Base-by-base conservation (phyloP, 2,329 filamentous ascomycete species). In the Exophiala dermatitidis region DNA sequence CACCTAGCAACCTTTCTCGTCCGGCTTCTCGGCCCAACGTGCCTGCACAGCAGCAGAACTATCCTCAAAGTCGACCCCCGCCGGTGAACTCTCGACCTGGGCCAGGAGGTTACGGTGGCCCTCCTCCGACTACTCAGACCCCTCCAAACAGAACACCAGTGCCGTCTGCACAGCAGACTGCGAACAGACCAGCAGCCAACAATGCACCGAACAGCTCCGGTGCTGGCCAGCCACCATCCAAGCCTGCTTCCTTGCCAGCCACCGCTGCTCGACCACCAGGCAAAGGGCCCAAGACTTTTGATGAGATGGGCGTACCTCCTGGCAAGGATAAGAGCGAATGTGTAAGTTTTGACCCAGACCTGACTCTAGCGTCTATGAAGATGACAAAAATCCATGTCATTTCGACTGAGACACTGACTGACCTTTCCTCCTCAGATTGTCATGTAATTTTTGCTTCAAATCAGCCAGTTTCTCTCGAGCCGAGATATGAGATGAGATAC, bases 221-320 rank as follows among this genome's bases (percentile, higher is more conserved):
- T 7, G 1, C 19, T 19, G 19, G 19, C 2, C 19, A 19, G 19
- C 64, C 64, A 31, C 61, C 60, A 44, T 62, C 63, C 56, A 68
- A 73, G 4, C 65, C 71, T 19, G 68, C 72, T 59, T 60, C 74
- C 2, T 71, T 73, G 10, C 46, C 57, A 37, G 65, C 69, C 33
- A 61, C 64, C 19, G 61, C 55, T 46, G 58, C 54, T 10, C 48
- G 53, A 49, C 63, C 53, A 56, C 68, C 67, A 9, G 79, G 78
- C 46, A 88, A 90, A 66, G 93, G 91, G 7, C 91, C 93, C 1
- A 88, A 93, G 64, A 97, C 93, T 0, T 98, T 98, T 69, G 91
- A 96, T 67, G 90, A 94, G 67, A 98, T 98, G 93, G 93, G 93
- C 37, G 91, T 98, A 63, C 88, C 90, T 4, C 80, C 84, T 64